Evolutionary conservation across 352 stramenopile species (phyloP).

Genomic region (Globisporangium echinulatum): DNA sequence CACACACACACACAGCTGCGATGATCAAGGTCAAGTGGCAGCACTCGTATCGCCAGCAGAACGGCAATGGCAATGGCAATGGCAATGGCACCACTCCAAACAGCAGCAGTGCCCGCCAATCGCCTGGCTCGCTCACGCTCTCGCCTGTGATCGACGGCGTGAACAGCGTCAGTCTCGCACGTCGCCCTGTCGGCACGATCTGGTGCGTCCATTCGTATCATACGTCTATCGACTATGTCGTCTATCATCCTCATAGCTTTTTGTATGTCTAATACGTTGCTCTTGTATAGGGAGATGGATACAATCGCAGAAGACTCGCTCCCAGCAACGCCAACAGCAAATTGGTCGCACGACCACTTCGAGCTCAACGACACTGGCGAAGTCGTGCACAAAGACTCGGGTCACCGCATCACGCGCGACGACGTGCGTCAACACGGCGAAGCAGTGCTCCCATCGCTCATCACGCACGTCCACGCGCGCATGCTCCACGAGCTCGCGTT

Average conservation of each 20-base stretch:
- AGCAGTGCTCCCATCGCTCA: slow-evolving; percentile 58
- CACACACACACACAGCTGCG: background rate
- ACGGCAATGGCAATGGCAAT: slow-evolving; percentile 1
- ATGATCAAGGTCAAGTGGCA: slow-evolving; percentile 80
- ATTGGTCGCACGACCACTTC: slow-evolving; percentile 56
- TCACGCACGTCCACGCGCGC: slow-evolving; percentile 64
- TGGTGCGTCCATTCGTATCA: slow-evolving; percentile 5
- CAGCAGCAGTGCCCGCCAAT: slow-evolving; percentile 11
- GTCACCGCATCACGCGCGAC: slow-evolving; percentile 52
- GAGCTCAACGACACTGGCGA: slow-evolving; percentile 48
- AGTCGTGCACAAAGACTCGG: slow-evolving; percentile 42
- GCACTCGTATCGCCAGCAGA: slow-evolving; percentile 22
- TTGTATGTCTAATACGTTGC: too few species aligned
- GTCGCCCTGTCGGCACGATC: slow-evolving; percentile 7
- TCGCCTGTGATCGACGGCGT: slow-evolving; percentile 42
- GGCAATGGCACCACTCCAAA: background rate
- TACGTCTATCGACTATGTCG: too few species aligned
- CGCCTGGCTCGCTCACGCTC: slow-evolving; percentile 10
- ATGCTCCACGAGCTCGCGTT: slow-evolving; percentile 82
- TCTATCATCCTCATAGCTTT: too few species aligned
- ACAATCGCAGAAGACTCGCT: slow-evolving; percentile 67
- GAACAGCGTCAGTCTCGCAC: slow-evolving; percentile 15
- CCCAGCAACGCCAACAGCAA: slow-evolving; percentile 30
- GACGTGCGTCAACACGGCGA: slow-evolving; percentile 69
- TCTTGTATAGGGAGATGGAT: slow-evolving; percentile 51